These are phyloP conservation scores for Chytriomyces confervae DNA, from an alignment of 192 early-diverging fungal species.

Conservation along the genomic window DNA sequence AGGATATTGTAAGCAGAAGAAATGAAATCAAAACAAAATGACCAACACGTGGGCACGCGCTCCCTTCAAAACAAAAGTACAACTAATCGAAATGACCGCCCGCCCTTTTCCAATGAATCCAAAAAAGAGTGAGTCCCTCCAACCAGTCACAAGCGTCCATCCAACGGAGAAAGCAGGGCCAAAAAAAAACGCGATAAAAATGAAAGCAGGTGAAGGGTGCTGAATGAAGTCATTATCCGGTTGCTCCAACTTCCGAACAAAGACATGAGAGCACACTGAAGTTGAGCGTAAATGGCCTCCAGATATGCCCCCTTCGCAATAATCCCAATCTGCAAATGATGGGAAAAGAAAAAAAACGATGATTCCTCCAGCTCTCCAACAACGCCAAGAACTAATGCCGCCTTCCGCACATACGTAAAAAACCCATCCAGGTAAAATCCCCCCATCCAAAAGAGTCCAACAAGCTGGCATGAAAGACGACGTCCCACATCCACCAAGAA, in stretches of 20 bases:
- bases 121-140: background rate
- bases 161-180: background rate
- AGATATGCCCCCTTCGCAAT: background rate
- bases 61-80: too few species aligned
- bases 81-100: background rate
- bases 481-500: background rate
- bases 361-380: too few species aligned
- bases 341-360: background rate
- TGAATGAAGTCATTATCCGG: background rate
- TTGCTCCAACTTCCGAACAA: background rate
- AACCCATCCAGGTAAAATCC: too few species aligned
- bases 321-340: background rate
- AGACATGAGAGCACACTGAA: background rate
- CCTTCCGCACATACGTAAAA: too few species aligned
- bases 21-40: too few species aligned
- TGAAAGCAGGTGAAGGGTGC: background rate
- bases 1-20: too few species aligned
- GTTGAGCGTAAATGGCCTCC: background rate
- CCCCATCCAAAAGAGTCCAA: background rate
- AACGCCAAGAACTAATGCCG: too few species aligned
- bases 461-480: background rate
- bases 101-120: background rate
- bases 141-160: background rate
- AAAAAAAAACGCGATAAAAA: background rate
- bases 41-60: too few species aligned